Base-by-base conservation (phyloP, 2,329 filamentous ascomycete genomes). In the Pezicula radicicola region DNA sequence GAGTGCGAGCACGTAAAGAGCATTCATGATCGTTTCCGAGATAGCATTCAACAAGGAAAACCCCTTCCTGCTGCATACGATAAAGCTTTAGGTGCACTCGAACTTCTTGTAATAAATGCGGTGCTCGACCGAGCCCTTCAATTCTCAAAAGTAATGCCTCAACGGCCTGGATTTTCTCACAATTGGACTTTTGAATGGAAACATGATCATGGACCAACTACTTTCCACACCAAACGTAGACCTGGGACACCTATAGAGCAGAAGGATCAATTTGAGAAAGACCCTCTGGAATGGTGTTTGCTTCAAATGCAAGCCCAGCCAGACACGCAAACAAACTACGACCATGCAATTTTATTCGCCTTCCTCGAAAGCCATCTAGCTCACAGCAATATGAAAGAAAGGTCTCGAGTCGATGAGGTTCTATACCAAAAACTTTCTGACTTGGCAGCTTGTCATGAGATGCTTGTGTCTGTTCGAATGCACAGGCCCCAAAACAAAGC, bases 361-460 rank as follows among this genome's bases (percentile, higher is more conserved):
- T 37, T 55, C 19, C 19, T 52, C 4, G 46, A 55, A 10, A 2
- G 49, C 3, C 36, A 52, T 7, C 49, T 55, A 6, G 27, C 41
- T 8, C 43, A 36, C 3, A 45, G 40, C 19, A 41, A 10, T 5
- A 10, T 15, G 10, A 46, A 46, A 28, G 52, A 55, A 25, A 44
- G 40, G 16, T 27, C 49, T 13, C 45, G 49, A 10, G 2, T 55
- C n/a, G 39, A 46, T n/a, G 46, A 48, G 19, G 37, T 18, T 27
- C 28, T 47, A 2, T 42, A 40, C 15, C 16, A 9, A 16, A 40
- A 42, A 8, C 19, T 54, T 2, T 55, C 52, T 9, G 49, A 55
- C 18, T 13, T 52, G 10, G 49, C 49, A 2, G 46, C 49, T n/a
- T 52, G 33, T 28, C 49, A 48, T 42, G 52, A 55, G 21, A 46